Evolutionary conservation across 129 eudicot genomes (phyloP), one percentile per base, ranked within the genome.

Genomic region (Logfia minima): DNA sequence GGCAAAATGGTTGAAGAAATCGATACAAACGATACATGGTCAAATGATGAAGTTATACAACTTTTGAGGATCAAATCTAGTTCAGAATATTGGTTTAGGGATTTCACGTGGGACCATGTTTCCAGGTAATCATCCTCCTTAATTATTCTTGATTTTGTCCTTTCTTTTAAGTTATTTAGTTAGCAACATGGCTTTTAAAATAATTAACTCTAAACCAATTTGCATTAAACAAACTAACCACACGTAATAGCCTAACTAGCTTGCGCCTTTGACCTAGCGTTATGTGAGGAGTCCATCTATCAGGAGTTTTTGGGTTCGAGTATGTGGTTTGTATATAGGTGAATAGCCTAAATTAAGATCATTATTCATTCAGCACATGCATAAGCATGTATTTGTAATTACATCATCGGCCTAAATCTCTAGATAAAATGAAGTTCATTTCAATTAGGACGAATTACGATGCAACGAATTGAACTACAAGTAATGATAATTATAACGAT

Each of bases 101-200:
- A 89, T 78, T 89, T 89, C 70, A 85, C 88, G 75, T 92, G 97
- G 97, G 92, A 92, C 80, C 92, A 89, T 73, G 95, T 92, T 76
- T 92, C 97, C 48, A 87, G 97, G 97, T 92, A 81, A 16, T 31
- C 59, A 28, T 37, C 66, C 19, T 75, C 23, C 39, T 52, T 52
- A 45, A 32, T 31, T 21, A 23, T 32, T 61, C 16, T 45, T 9
- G 3, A 29, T 45, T 23, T 11, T 53, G 58, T 51, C 11, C 53
- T 35, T 35, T 35, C 8, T 35, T 35, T 35, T 35, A 35, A 35
- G 8, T 6, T 35, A 35, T 35, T 6, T 26, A 26, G 29, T 26
- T 26, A 26, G 29, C 41, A 35, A 17, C 23, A 16, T 55, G 61
- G 19, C 61, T 34, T 34, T 29, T 16, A 22, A 6, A 64, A 11